A percentile compares a stretch with the other conserved stretches of the same genome.
Evolutionary conservation across 345 rosid species (phyloP).

Genomic region (Arabidopsis suecica): DNA sequence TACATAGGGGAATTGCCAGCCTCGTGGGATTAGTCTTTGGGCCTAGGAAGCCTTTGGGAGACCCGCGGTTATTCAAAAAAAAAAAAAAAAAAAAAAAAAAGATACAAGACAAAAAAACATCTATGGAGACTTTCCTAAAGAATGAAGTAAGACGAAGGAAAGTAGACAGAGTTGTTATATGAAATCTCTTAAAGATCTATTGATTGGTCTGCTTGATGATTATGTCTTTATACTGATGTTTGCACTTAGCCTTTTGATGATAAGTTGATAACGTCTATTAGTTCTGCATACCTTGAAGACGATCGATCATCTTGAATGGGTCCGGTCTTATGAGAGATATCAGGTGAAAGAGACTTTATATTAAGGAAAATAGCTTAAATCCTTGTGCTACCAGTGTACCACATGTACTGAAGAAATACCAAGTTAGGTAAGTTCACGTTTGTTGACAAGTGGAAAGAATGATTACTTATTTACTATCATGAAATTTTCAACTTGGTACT

Average conservation of each 20-base stretch:
- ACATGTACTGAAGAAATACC: background rate
- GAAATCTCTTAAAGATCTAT: background rate
- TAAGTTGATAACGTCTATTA: background rate
- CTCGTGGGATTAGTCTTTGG: too few relatives aligned
- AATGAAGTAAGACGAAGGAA: constrained; percentile 22
- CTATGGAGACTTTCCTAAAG: constrained; percentile 15
- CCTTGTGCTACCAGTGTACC: background rate
- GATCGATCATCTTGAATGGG: background rate
- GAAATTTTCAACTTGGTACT: background rate
- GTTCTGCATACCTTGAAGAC: background rate
- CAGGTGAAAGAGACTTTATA: constrained; percentile 6
- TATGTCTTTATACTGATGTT: constrained; percentile 7
- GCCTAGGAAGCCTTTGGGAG: too few relatives aligned
- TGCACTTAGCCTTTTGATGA: background rate
- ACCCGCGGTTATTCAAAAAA: too few relatives aligned
- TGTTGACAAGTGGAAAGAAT: background rate
- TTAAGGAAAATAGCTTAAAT: background rate
- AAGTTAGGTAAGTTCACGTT: background rate
- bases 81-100: background rate
- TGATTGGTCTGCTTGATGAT: background rate
- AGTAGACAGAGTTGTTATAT: background rate
- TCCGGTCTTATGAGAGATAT: background rate
- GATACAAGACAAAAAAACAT: background rate
- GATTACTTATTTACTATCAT: background rate
- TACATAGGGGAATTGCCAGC: too few relatives aligned